These are phyloP conservation scores for Apiotrichum sp. DNA, from an alignment of 1,284 basidiomycete species.

Conservation along the genomic window DNA sequence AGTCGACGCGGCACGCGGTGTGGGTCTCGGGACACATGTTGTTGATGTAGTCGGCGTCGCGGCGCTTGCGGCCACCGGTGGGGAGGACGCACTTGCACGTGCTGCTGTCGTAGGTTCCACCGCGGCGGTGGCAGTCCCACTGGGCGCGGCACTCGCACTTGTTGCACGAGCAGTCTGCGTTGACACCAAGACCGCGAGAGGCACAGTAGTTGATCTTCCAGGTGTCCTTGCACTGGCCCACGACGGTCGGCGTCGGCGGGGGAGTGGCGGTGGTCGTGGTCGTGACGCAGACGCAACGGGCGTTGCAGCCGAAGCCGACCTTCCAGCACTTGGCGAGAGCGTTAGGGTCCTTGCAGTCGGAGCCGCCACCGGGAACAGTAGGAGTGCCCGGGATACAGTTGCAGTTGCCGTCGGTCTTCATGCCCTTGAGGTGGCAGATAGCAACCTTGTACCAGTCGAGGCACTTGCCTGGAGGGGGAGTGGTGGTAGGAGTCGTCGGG, in stretches of 20 bases:
- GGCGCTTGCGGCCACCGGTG: neutral
- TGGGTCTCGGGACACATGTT: conserved; percentile 6
- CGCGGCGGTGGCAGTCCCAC: no score
- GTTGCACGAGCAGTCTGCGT: neutral
- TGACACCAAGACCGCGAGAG: conserved; percentile 5
- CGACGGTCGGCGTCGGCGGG: neutral
- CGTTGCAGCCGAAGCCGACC: no score
- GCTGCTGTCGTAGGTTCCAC: no score
- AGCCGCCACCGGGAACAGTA: no score
- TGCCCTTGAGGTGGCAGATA: no score
- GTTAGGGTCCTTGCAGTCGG: no score
- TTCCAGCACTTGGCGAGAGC: no score
- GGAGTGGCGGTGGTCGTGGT: neutral
- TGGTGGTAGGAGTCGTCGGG: no score
- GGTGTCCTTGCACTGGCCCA: conserved; percentile 13
- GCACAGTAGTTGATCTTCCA: conserved; percentile 7
- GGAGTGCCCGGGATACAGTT: no score
- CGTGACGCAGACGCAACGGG: neutral
- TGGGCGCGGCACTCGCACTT: conserved; percentile 9
- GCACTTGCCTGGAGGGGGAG: no score
- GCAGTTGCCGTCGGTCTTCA: no score
- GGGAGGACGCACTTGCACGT: conserved; percentile 9
- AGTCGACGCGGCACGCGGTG: conserved; percentile 13
- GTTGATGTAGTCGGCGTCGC: conserved; percentile 1
- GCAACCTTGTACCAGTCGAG: no score